Evolutionary conservation across 129 eudicot species (phyloP).

Genomic region (Daucus carota): DNA sequence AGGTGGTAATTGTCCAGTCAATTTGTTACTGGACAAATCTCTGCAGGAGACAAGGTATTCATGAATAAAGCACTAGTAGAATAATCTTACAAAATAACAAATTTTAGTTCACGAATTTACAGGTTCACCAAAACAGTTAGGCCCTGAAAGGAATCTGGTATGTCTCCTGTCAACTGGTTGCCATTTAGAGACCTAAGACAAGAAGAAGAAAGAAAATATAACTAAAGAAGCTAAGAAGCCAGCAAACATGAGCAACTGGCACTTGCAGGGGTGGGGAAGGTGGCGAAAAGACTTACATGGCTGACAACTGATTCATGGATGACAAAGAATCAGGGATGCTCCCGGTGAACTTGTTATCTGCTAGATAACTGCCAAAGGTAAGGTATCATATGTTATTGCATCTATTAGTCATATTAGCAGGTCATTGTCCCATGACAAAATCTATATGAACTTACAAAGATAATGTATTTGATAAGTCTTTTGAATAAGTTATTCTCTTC

Average conservation of each 20-base stretch:
- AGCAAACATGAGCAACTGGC: neutral
- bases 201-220: neutral
- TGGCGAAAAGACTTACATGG: conserved; percentile 48
- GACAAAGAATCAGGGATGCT: conserved; percentile 68
- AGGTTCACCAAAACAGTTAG: conserved; percentile 58
- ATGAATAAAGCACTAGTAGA: neutral
- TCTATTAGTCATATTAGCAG: neutral
- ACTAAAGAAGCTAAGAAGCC: conserved; percentile 9
- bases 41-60: conserved; percentile 24
- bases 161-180: conserved; percentile 70
- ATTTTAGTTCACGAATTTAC: conserved; percentile 27
- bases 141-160: conserved; percentile 73
- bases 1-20: conserved; percentile 75
- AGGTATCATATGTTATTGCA: conserved; percentile 38
- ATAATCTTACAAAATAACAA: neutral
- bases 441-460: neutral
- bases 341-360: conserved; percentile 78
- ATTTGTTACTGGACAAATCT: conserved; percentile 67
- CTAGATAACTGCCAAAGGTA: conserved; percentile 85
- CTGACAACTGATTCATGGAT: conserved; percentile 41
- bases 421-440: conserved; percentile 3
- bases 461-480: neutral
- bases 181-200: conserved; percentile 67
- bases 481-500: neutral
- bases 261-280: neutral